Evolutionary conservation across 2,329 filamentous ascomycete species (phyloP).

Genomic region (Neopestalotiopsis sp.): DNA sequence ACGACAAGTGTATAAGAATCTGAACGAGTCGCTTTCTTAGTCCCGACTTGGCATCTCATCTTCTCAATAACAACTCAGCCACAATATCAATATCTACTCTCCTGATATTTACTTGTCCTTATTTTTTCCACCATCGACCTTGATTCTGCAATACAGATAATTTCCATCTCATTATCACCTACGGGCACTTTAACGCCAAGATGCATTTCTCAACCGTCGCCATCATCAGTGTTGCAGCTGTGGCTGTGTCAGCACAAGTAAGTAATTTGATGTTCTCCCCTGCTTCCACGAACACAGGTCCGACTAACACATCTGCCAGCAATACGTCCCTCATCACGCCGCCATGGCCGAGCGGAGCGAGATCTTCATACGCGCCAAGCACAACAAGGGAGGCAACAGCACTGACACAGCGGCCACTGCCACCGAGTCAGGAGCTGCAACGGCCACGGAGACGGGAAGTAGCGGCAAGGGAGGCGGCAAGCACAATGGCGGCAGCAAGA

Average conservation of each 20-base stretch:
- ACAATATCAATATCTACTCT: not conserved
- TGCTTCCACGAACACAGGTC: not conserved
- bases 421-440: not conserved
- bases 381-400: constrained; percentile 3
- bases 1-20: not conserved
- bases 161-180: not conserved
- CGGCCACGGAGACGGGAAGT: not conserved
- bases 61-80: not conserved
- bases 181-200: not conserved
- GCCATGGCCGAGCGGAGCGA: constrained; percentile 3
- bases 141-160: not conserved
- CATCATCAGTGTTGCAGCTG: not conserved
- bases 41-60: constrained; percentile 5
- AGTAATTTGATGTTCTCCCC: not conserved
- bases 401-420: not conserved
- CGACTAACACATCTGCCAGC: constrained; percentile 7
- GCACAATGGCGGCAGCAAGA: constrained; percentile 3
- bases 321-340: constrained; percentile 5
- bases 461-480: not conserved
- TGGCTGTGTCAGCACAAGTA: constrained; percentile 19
- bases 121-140: not conserved
- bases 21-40: not conserved
- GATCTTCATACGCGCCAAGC: constrained; percentile 1
- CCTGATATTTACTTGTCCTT: not conserved
- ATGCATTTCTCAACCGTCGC: constrained; percentile 19